Conservation (phyloP, 108 stramenopile species). For the Pseudonitzschia multiseries region DNA sequence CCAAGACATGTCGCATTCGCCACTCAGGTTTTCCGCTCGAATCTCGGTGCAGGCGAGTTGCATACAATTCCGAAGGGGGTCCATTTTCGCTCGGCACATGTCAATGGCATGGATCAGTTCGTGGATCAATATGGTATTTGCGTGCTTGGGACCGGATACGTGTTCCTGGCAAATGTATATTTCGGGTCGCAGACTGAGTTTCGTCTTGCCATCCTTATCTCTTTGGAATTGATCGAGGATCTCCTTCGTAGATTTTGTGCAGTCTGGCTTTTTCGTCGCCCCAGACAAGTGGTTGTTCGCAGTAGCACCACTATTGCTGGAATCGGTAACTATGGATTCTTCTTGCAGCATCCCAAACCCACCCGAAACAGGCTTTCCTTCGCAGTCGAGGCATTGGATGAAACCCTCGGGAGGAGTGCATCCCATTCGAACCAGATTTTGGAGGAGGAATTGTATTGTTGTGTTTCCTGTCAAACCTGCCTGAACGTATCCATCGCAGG, state of each 20-base stretch:
- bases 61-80: constrained; percentile 71
- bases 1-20: constrained; percentile 76
- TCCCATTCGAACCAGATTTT: constrained; percentile 65
- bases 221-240: constrained; percentile 34
- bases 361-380: constrained; percentile 63
- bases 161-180: constrained; percentile 86
- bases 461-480: constrained; percentile 64
- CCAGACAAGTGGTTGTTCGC: constrained; percentile 11
- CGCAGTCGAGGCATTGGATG: constrained; percentile 77
- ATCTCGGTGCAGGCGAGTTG: constrained; percentile 93
- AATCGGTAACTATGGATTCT: constrained; percentile 13
- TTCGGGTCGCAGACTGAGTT: constrained; percentile 68
- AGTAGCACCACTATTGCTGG: not conserved
- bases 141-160: constrained; percentile 56
- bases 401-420: constrained; percentile 78
- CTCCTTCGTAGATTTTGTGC: constrained; percentile 27
- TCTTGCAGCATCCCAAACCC: constrained; percentile 85
- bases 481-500: constrained; percentile 68
- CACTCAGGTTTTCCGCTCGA: constrained; percentile 86
- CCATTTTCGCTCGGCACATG: constrained; percentile 83
- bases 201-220: constrained; percentile 55
- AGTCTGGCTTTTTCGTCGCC: constrained; percentile 33
- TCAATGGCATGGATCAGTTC: constrained; percentile 92
- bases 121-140: constrained; percentile 74
- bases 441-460: constrained; percentile 77